Base-by-base conservation (phyloP, 257 asterid species). In the Solanum sejunctum region DNA sequence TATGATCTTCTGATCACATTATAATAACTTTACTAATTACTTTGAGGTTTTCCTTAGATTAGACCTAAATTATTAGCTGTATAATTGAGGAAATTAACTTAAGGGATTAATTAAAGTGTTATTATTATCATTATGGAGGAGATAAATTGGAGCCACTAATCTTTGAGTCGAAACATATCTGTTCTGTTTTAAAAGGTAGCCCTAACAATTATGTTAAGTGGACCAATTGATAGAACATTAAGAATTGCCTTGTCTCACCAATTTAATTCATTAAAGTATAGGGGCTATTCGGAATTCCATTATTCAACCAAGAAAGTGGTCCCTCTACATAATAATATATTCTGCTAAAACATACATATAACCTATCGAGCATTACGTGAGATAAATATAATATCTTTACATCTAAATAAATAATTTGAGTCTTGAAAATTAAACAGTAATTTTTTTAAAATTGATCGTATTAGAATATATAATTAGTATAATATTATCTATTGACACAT, bases 191-290 rank as follows among this genome's bases (percentile, higher is more conserved):
- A 18, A 43, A 72, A 41, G 80, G 18, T 43, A 11, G 57, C 12
- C 20, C 39, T n/a, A 72, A 20, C 20, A 20, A 71, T 43, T 71
- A 72, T 13, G 51, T 85, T 63, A 43, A 6, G 86, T 83, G 86
- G 87, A 84, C 85, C 85, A 84, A 87, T 28, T 47, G 80, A 84
- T 66, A 39, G 67, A 85, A 84, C 86, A 57, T 17, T 28, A 21
- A 64, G 75, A 56, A 41, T 43, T 78, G 82, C 83, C 82, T 54
- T 79, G 64, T 67, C 78, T 80, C 71, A 57, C 80, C 26, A 23
- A 21, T 56, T 84, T 67, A 78, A 72, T 86, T 87, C 80, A 72
- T 43, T 12, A 23, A 63, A 63, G 12, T 81, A 84, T 28, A 71
- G 55, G 57, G 20, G 10, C 12, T 72, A 64, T 84, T 66, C 66